These are phyloP conservation scores for Oenanthe sinensis DNA, from an alignment of 129 eudicot genomes.

Conservation along the genomic window DNA sequence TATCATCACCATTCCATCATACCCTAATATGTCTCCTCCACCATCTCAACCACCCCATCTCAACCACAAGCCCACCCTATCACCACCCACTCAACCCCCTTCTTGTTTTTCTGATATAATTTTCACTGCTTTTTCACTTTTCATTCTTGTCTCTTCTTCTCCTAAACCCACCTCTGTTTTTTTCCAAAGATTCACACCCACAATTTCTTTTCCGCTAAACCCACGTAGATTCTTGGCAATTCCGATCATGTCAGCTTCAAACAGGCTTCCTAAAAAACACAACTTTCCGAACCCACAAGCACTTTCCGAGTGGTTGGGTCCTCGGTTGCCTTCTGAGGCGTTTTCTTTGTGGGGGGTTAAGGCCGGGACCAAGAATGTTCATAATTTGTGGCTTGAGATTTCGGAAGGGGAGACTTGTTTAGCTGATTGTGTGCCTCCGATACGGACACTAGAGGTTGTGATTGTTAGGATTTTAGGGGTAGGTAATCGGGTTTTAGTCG, in stretches of 20 bases:
- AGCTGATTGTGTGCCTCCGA: constrained; percentile 57
- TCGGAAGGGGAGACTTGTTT: constrained; percentile 66
- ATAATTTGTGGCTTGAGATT: constrained; percentile 70
- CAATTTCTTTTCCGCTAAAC: constrained; percentile 33
- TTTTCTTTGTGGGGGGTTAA: constrained; percentile 72
- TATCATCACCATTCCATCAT: background rate
- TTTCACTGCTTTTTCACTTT: constrained; percentile 57
- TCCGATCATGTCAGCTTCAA: constrained; percentile 30
- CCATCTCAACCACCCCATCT: background rate
- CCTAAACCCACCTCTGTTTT: constrained; percentile 29
- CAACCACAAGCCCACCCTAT: constrained; percentile 20
- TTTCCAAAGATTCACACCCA: constrained; percentile 20
- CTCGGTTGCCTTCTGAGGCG: constrained; percentile 53
- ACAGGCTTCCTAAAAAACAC: constrained; percentile 20
- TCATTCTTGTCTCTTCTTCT: constrained; percentile 46
- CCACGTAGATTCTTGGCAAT: constrained; percentile 29
- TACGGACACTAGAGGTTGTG: constrained; percentile 62
- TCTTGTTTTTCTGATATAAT: constrained; percentile 43
- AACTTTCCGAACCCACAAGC: constrained; percentile 61
- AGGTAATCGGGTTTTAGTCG: constrained; percentile 37
- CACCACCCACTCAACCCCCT: constrained; percentile 19
- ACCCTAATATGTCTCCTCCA: constrained; percentile 15
- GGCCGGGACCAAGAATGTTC: constrained; percentile 78
- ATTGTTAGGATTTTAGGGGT: constrained; percentile 34
- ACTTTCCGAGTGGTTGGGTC: constrained; percentile 72